Evolutionary conservation across 345 rosid genomes (phyloP), one percentile per base, ranked within the genome.

Genomic region (Lepidium sativum): DNA sequence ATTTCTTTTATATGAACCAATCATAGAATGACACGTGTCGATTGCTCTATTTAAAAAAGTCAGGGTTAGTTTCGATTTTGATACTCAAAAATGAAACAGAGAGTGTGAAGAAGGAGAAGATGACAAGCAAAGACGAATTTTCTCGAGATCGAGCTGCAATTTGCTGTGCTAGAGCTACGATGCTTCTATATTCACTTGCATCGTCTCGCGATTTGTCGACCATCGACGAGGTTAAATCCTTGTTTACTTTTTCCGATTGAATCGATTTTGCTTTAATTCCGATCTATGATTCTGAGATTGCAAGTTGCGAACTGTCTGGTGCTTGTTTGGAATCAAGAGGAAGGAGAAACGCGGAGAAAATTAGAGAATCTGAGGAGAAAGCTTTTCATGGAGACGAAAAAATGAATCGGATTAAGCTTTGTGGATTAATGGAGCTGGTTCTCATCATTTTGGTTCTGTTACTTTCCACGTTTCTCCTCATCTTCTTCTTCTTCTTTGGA

Each of bases 161-260:
- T 14, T 70, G 75, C 5, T 71, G 75, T 47, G 75, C 60, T 32
- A 49, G 38, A 65, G 75, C 70, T 56, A 33, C 75, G 51, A 71
- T 65, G 70, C 70, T 71, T 1, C 70, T 71, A 25, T 57, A 64
- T 33, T 47, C 65, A 31, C 75, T 71, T 0, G 59, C 76, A 12
- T 72, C 76, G 7, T 65, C 54, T 1, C 33, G 49, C 16, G 66
- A 68, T 39, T 21, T 13, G 27, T 45, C 35, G 38, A 11, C 50
- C 54, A 21, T 17, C 65, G 70, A 23, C 53, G 76, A 72, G 66
- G 71, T 72, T 49, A 29, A 60, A 15, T 67, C 34, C 17, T 21
- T 54, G 18, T 23, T 25, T 18, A 35, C 9, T 17, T 12, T 41
- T 12, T 4, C 21, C 21, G 21, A 20, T 20, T 20, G 21, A 20